Conservation (phyloP, 257 asterid species). For the Marsdenia floribunda region DNA sequence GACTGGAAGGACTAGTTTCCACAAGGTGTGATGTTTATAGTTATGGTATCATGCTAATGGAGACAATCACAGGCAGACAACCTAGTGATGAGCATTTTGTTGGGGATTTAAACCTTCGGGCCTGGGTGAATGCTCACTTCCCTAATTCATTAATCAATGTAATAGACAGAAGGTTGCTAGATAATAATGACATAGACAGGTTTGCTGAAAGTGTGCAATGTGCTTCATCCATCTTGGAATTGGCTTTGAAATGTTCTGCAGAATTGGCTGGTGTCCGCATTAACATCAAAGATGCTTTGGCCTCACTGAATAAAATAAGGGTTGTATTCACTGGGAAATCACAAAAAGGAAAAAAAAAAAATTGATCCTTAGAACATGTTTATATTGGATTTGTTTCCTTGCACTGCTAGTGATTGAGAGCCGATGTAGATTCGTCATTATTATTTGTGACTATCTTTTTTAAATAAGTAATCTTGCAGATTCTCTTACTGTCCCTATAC, state of each 20-base stretch:
- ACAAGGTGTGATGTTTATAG: conserved; percentile 38
- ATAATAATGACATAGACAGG: background rate
- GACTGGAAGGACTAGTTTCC: conserved; percentile 40
- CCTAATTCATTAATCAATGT: too few relatives aligned
- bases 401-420: background rate
- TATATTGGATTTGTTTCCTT: background rate
- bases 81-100: background rate
- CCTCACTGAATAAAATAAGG: conserved; percentile 20
- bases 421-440: background rate
- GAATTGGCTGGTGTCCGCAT: conserved; percentile 30
- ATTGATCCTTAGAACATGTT: background rate
- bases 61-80: conserved; percentile 13
- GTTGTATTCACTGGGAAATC: background rate
- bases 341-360: too few relatives aligned
- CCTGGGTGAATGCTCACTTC: background rate
- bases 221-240: conserved; percentile 23
- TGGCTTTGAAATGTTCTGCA: conserved; percentile 33
- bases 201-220: conserved; percentile 8
- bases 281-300: conserved; percentile 23
- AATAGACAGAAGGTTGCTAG: too few relatives aligned
- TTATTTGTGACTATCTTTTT: background rate
- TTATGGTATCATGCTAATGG: conserved; percentile 39
- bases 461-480: background rate
- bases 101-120: background rate
- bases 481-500: background rate